Percentiles rank a stretch among this genome's conserved stretches.
phyloP scores from a whole-genome alignment of 169 alveolate species.

The Plasmodium gaboni region DNA sequence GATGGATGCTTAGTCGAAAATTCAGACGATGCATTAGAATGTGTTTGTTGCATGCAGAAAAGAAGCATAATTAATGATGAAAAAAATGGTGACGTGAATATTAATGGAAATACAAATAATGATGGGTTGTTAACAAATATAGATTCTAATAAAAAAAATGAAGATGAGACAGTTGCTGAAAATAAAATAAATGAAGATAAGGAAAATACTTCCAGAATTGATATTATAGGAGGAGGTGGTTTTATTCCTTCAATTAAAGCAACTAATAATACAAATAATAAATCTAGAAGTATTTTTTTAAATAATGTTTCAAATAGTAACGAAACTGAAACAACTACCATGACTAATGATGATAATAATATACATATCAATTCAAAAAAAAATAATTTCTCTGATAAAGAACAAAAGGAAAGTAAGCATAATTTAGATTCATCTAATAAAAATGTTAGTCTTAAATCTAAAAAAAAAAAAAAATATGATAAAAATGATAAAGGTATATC shows the following conservation, averaged over 20 bases:
- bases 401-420: constrained; percentile 13
- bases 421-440: constrained; percentile 4
- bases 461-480: constrained; percentile 15
- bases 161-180: constrained; percentile 17
- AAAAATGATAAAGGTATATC: constrained; percentile 26
- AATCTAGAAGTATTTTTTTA: constrained; percentile 40
- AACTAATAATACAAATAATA: background rate
- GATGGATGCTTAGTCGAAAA: constrained; percentile 45
- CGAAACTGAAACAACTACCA: background rate
- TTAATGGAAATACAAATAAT: background rate
- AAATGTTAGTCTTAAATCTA: constrained; percentile 9
- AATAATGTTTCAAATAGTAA: constrained; percentile 9
- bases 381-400: background rate
- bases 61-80: constrained; percentile 1
- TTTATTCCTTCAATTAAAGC: constrained; percentile 53
- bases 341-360: background rate
- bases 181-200: constrained; percentile 13
- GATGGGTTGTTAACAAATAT: constrained; percentile 1
- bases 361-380: too few species aligned
- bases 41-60: constrained; percentile 69
- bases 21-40: constrained; percentile 30
- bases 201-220: constrained; percentile 2
- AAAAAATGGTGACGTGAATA: background rate
- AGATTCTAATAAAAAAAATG: constrained; percentile 17
- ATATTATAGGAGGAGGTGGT: constrained; percentile 28